Evolutionary conservation across 306 rosid genomes (phyloP), one percentile per base, ranked within the genome.

Genomic region (Cicer bijugum): DNA sequence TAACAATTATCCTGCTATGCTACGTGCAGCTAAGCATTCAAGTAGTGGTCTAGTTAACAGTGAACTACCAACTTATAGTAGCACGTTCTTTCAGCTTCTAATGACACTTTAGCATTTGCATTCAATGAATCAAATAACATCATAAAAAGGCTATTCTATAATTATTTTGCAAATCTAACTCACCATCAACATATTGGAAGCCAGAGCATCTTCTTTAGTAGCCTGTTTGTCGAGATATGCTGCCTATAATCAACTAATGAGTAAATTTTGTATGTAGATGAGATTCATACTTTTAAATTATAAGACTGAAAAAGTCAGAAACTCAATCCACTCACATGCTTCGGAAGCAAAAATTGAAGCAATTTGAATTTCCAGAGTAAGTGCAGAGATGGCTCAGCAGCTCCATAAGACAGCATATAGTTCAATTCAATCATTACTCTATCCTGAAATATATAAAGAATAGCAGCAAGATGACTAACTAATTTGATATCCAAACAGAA

Each of bases 341-440:
- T 63, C 43, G 98, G 98, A 82, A 94, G 86, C 61, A 88, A 51
- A 72, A 82, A 61, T 66, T 78, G 79, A 62, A 91, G 97, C 46
- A 94, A 78, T 51, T 86, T 88, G 83, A 91, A 94, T 75, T 86
- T 85, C 91, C 86, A 88, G 52, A 92, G 94, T 82, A 90, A 74
- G 71, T 58, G 77, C 23, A 92, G 78, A 71, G 98, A 92, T 46
- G 92, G 84, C 71, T 83, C 88, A 60, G 96, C 94, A 69, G 98
- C 98, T 69, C 98, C 98, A 78, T 92, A 92, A 67, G 98, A 88
- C 33, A 94, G 80, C 97, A 94, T 94, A 80, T 91, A 91, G 88
- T 94, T 88, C 84, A 94, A 44, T 63, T 94, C 98, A 87, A 89
- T 61, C 96, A 88, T 83, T 71, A 89, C 12, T 86, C 89, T 91